Evolutionary conservation across 345 rosid species (phyloP).

Genomic region (Carallia pectinifolia): DNA sequence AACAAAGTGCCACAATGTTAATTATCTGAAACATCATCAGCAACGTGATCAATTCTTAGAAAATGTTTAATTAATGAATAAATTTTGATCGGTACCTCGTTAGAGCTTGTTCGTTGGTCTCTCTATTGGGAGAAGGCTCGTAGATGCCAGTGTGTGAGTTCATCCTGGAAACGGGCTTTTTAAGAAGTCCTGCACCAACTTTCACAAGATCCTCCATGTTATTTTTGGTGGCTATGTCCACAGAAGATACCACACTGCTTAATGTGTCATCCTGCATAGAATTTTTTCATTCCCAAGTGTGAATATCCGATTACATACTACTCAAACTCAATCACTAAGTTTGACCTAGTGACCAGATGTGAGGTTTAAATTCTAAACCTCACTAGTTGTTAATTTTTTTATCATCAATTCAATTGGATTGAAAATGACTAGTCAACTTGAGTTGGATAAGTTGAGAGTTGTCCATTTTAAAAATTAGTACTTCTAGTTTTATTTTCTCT

Average conservation of each 20-base stretch:
- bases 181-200: neutral
- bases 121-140: neutral
- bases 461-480: too few relatives aligned
- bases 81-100: neutral
- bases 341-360: too few relatives aligned
- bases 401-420: too few relatives aligned
- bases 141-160: slow-evolving; percentile 8
- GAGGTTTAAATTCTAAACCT: too few relatives aligned
- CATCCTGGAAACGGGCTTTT: slow-evolving; percentile 5
- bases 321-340: too few relatives aligned
- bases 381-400: too few relatives aligned
- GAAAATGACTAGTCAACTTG: too few relatives aligned
- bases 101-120: slow-evolving; percentile 16
- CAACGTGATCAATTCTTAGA: neutral
- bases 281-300: neutral
- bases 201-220: slow-evolving; percentile 5
- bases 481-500: too few relatives aligned
- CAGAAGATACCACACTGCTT: neutral
- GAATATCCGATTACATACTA: neutral
- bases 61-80: too few relatives aligned
- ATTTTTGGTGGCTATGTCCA: neutral
- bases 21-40: too few relatives aligned
- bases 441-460: too few relatives aligned
- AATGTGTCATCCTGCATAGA: slow-evolving; percentile 11
- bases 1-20: neutral